Evolutionary conservation across 768 basidiomycete genomes (phyloP).

Genomic region (Crepidotus variabilis): DNA sequence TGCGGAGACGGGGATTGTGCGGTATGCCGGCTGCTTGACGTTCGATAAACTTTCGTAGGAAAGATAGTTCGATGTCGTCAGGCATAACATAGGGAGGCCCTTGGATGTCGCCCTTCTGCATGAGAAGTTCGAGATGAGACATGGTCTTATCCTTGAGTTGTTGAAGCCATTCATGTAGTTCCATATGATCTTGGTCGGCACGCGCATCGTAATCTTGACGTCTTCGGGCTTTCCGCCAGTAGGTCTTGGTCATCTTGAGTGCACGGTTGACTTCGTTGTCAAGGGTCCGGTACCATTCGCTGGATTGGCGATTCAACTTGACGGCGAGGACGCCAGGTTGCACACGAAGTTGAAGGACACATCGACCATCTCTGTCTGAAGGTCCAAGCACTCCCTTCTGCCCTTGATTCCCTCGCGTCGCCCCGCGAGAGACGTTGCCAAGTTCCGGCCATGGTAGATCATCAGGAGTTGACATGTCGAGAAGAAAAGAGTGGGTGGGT

Average conservation of each 20-base stretch:
- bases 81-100: constrained; percentile 82
- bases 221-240: constrained; percentile 79
- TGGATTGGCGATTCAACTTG: constrained; percentile 67
- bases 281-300: constrained; percentile 79
- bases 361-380: constrained; percentile 72
- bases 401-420: constrained; percentile 82
- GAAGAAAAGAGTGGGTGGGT: constrained; percentile 23
- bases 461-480: constrained; percentile 53
- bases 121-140: constrained; percentile 81
- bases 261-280: constrained; percentile 78
- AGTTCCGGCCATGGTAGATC: constrained; percentile 86
- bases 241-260: constrained; percentile 81
- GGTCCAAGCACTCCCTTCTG: constrained; percentile 76
- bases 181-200: constrained; percentile 88
- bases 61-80: constrained; percentile 72
- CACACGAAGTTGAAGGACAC: constrained; percentile 73
- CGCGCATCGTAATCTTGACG: constrained; percentile 83
- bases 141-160: constrained; percentile 87
- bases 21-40: constrained; percentile 71
- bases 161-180: constrained; percentile 83
- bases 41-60: constrained; percentile 80
- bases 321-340: constrained; percentile 82
- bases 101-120: constrained; percentile 85
- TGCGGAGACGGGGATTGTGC: constrained; percentile 78
- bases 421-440: constrained; percentile 80